A percentile compares a stretch with the other conserved stretches of the same genome.
Conservation (phyloP, 2,329 filamentous ascomycete species). For the Dendrostoma leiphaemia region DNA sequence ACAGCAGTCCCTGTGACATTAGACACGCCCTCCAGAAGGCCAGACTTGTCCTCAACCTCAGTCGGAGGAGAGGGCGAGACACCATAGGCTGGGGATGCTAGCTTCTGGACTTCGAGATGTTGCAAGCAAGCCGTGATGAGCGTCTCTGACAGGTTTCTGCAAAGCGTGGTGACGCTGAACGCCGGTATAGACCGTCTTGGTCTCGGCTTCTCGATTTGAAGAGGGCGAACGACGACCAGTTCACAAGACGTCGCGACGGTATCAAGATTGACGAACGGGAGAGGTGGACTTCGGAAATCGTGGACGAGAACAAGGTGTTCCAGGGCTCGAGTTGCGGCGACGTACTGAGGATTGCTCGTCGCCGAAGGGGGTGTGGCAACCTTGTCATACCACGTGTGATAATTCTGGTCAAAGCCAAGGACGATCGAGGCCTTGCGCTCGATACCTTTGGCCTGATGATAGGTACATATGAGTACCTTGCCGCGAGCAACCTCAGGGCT, state of each 20-base stretch:
- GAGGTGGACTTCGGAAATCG: not conserved
- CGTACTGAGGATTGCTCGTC: slow-evolving; percentile 14
- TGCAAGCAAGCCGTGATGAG: slow-evolving; percentile 13
- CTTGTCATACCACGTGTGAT: slow-evolving; percentile 12
- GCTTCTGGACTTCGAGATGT: not conserved
- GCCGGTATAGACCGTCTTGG: not conserved
- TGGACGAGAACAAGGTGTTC: slow-evolving; percentile 16
- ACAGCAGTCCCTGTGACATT: slow-evolving; percentile 14
- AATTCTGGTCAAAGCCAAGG: slow-evolving; percentile 12
- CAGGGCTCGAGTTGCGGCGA: slow-evolving; percentile 14
- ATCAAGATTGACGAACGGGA: slow-evolving; percentile 15
- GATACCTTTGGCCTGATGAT: slow-evolving; percentile 17
- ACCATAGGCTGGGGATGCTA: slow-evolving; percentile 4
- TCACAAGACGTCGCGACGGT: slow-evolving; percentile 10
- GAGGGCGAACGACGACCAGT: not conserved
- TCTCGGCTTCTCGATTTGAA: not conserved
- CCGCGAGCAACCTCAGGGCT: slow-evolving; percentile 12
- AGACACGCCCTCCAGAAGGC: slow-evolving; percentile 11
- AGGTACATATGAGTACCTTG: slow-evolving; percentile 17
- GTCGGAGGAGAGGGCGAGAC: not conserved
- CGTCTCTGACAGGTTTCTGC: slow-evolving; percentile 15
- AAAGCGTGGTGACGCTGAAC: slow-evolving; percentile 13
- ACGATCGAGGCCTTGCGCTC: slow-evolving; percentile 16
- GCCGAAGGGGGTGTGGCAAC: not conserved
- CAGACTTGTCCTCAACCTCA: slow-evolving; percentile 1